Evolutionary conservation across 2,329 filamentous ascomycete genomes (phyloP), one percentile per base, ranked within the genome.

Genomic region (Hortaea sp.): DNA sequence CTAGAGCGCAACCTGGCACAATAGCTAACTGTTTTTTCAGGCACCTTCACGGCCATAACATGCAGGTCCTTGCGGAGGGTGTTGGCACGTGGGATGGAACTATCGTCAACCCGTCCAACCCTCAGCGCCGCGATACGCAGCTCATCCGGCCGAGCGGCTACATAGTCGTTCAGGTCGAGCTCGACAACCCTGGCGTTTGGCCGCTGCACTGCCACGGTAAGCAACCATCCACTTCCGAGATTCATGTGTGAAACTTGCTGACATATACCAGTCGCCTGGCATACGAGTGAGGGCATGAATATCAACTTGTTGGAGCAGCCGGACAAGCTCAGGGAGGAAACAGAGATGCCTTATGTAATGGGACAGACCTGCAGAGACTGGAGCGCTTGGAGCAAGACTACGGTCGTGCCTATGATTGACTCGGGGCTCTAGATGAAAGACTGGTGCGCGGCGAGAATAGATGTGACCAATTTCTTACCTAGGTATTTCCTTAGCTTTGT

Each of bases 331-430:
- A 31, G 44, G 39, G 40, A 48, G 7, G 49, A 54, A 41, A 31
- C 51, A 41, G 39, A 47, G 35, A 41, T 55, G 9, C 73, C 75
- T 0, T 46, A 46, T 20, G 65, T 69, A 4, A 67, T 75, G 40
- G 63, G 65, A 27, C 64, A 78, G 57, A 76, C 72, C 5, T 79
- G 76, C 48, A 59, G 65, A 6, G 67, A 75, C 47, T 79, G 77
- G 76, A 65, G 60, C 9, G 53, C 55, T 5, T 79, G 69, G 64
- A 74, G 73, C 5, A 54, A 61, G 13, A 61, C 60, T 1, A 68
- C 73, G 50, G 71, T 75, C n/a, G 69, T 69, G 29, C 71, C 75
- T 50, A 68, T 70, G 42, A 56, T 72, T 46, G 73, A 78, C 53
- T 76, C 73, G 44, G 76, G 76, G 2, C 57, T 74, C 43, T 76